phyloP scores from a whole-genome alignment of 1,284 basidiomycete species.

The Ustilago bromivora region DNA sequence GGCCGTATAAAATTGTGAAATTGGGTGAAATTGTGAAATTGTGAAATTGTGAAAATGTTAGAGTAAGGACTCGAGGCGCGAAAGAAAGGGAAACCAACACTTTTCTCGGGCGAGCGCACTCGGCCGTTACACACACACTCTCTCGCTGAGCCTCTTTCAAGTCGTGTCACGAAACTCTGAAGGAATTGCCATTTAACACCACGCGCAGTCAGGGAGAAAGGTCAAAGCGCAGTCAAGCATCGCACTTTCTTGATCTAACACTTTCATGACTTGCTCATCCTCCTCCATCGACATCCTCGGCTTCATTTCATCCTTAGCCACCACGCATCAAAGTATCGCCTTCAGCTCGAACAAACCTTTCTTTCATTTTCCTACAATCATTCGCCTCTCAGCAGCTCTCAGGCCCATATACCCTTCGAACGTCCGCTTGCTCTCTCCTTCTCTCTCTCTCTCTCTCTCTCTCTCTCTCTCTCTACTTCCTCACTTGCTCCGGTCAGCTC shows the following conservation, averaged over 20 bases:
- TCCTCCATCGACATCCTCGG: not conserved
- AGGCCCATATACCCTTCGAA: not conserved
- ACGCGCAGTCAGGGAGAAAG: constrained; percentile 12
- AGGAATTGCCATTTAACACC: constrained; percentile 36
- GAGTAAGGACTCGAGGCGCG: constrained; percentile 12
- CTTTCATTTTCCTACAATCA: not conserved
- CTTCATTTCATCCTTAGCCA: not conserved
- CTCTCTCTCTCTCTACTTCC: not conserved
- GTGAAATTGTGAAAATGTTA: constrained; percentile 1
- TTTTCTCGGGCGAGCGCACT: constrained; percentile 9
- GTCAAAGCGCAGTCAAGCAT: constrained; percentile 1
- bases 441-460: not conserved
- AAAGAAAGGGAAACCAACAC: constrained; percentile 23
- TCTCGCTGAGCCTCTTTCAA: not conserved
- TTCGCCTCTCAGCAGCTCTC: not conserved
- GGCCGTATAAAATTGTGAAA: constrained; percentile 6
- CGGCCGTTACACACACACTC: constrained; percentile 16
- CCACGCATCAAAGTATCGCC: not conserved
- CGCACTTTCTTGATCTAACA: not conserved
- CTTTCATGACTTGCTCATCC: constrained; percentile 2
- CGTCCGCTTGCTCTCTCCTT: not conserved
- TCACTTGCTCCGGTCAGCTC: not conserved
- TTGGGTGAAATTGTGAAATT: not conserved
- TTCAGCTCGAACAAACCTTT: not conserved
- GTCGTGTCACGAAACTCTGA: constrained; percentile 41